phyloP scores from a whole-genome alignment of 169 alveolate species.

The Cyclospora cayetanensis region DNA sequence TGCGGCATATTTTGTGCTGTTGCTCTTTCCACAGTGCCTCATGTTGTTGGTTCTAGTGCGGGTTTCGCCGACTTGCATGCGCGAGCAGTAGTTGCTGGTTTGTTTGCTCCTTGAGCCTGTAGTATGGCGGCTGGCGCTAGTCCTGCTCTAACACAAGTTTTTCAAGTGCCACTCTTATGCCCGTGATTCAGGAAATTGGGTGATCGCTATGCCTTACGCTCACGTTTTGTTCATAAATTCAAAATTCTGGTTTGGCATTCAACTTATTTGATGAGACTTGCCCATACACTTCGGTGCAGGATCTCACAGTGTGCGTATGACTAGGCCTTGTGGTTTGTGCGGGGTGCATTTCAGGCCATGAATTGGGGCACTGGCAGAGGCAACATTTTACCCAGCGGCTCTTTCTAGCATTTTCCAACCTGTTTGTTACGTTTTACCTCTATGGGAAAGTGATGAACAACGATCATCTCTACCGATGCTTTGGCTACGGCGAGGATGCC shows the following conservation, averaged over 20 bases:
- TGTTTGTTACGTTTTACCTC: slow-evolving; percentile 84
- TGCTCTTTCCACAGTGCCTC: background rate
- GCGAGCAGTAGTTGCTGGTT: background rate
- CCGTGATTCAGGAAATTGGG: too few species aligned
- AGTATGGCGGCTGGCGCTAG: background rate
- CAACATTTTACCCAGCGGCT: slow-evolving; percentile 75
- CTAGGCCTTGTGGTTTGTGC: too few species aligned
- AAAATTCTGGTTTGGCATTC: too few species aligned
- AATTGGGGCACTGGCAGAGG: slow-evolving; percentile 81
- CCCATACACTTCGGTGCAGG: too few species aligned
- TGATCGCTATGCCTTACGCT: too few species aligned
- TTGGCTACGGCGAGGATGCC: slow-evolving; percentile 84
- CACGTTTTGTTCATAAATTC: too few species aligned
- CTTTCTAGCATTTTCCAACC: slow-evolving; percentile 69
- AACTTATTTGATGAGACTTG: too few species aligned
- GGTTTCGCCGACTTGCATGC: background rate
- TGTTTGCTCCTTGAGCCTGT: background rate
- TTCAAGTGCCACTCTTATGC: too few species aligned
- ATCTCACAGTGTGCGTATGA: too few species aligned
- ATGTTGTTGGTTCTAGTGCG: background rate
- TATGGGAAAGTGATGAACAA: slow-evolving; percentile 82
- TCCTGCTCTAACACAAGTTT: too few species aligned
- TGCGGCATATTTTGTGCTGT: slow-evolving; percentile 87
- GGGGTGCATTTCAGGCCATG: slow-evolving; percentile 74
- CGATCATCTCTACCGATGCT: slow-evolving; percentile 81